Conservation (phyloP, 2,329 filamentous ascomycete species). For the Xylariaceae sp. region DNA sequence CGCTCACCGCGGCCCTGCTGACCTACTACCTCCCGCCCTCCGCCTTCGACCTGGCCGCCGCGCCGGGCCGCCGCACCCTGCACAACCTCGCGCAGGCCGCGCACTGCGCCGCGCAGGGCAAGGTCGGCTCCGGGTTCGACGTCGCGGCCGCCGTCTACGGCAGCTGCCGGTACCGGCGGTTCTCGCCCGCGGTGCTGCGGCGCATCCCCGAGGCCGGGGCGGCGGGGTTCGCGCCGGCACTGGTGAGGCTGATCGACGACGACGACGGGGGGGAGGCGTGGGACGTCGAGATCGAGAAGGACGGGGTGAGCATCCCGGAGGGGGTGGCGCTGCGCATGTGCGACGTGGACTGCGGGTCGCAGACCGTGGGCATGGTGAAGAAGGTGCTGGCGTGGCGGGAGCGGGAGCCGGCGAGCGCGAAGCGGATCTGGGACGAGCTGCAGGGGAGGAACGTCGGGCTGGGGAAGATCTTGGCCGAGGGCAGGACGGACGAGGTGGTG, state of each 20-base stretch:
- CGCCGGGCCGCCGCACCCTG: slow-evolving; percentile 55
- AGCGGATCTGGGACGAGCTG: slow-evolving; percentile 68
- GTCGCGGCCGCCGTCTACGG: slow-evolving; percentile 91
- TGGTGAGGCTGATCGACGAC: slow-evolving; percentile 65
- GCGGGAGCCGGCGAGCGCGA: slow-evolving; percentile 58
- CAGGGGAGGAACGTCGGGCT: slow-evolving; percentile 72
- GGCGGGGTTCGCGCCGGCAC: slow-evolving; percentile 59
- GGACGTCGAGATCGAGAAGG: slow-evolving; percentile 75
- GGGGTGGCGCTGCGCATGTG: slow-evolving; percentile 85
- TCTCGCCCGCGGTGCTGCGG: slow-evolving; percentile 73
- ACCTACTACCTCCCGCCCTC: slow-evolving; percentile 63
- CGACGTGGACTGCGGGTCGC: slow-evolving; percentile 89
- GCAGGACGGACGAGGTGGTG: slow-evolving; percentile 31
- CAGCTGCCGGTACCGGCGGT: slow-evolving; percentile 86
- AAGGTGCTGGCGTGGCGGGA: slow-evolving; percentile 80
- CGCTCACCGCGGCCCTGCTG: slow-evolving; percentile 74
- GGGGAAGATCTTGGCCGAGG: slow-evolving; percentile 55
- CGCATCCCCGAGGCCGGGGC: slow-evolving; percentile 62
- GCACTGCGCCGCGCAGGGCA: slow-evolving; percentile 94
- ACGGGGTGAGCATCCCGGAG: slow-evolving; percentile 64
- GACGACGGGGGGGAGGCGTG: no score
- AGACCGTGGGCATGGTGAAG: slow-evolving; percentile 95
- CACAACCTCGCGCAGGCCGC: slow-evolving; percentile 93
- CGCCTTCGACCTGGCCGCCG: slow-evolving; percentile 53
- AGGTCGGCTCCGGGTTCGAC: slow-evolving; percentile 94